A percentile compares a stretch with the other conserved stretches of the same genome.
phyloP scores from a whole-genome alignment of 2,329 filamentous ascomycete genomes.

The Aureobasidium sp. region DNA sequence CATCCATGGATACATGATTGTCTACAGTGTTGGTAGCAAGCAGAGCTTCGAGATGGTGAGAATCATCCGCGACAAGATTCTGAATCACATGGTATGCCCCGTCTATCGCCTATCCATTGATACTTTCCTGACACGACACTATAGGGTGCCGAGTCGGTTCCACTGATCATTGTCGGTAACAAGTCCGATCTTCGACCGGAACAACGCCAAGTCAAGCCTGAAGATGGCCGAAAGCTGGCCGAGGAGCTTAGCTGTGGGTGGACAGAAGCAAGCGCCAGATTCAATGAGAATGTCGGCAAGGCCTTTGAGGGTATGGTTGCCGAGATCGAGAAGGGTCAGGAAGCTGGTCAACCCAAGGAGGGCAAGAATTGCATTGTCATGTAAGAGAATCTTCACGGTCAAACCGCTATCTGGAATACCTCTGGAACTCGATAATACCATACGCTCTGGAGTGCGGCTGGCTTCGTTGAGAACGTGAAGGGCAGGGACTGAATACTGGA shows the following conservation, averaged over 20 bases:
- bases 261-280: constrained; percentile 89
- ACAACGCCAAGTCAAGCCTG: constrained; percentile 80
- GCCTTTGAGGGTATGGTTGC: constrained; percentile 91
- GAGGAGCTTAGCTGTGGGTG: constrained; percentile 87
- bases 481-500: background rate
- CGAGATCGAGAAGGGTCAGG: constrained; percentile 80
- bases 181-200: constrained; percentile 91
- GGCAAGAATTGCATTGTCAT: constrained; percentile 80
- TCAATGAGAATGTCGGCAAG: constrained; percentile 87
- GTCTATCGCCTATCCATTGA: background rate
- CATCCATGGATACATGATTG: constrained; percentile 97
- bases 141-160: constrained; percentile 85
- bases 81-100: constrained; percentile 80
- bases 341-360: constrained; percentile 79
- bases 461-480: background rate
- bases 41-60: constrained; percentile 97
- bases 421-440: background rate
- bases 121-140: constrained; percentile 1
- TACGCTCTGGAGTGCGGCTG: background rate
- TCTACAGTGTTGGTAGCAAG: constrained; percentile 92
- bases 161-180: constrained; percentile 92
- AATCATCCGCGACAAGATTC: constrained; percentile 92
- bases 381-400: constrained; percentile 45
- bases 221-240: constrained; percentile 77
- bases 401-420: background rate